Base-by-base conservation (phyloP, 495 filamentous ascomycete genomes). In the Penicillium bialowiezense region DNA sequence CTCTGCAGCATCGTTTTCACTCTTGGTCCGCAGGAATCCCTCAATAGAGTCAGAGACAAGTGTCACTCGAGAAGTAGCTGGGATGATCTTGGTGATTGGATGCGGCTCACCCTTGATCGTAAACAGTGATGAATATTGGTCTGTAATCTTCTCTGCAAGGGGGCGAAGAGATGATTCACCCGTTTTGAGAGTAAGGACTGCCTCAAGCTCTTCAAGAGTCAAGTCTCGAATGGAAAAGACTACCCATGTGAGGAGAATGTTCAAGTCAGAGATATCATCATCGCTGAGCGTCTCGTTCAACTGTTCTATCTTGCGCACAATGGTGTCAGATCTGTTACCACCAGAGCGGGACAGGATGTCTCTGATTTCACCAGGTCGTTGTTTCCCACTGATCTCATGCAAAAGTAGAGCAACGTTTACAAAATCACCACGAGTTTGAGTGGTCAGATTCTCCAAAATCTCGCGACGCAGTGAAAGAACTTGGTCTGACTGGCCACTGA, bases 211-310 rank as follows among this genome's bases (percentile, higher is more conserved):
- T 3, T 29, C 18, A 1, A 52, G 44, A 2, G 18, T 43, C 6
- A 46, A 43, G 1, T 26, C 18, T 7, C 41, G 31, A 5, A 7
- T 1, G 2, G 31, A 31, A 18, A 45, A 42, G 5, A 55, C n/a
- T 0, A 47, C 41, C 56, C 56, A 59, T 4, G 48, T 50, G 10
- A 59, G 44, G 10, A 59, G 17, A n/a, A 34, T 31, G 3, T 59
- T 59, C 7, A 59, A 33, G 20, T 59, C 56, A 7, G 52, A 49
- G 20, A 59, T 59, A 29, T 59, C 56, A 1, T 59, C 52, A 10
- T 55, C 56, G 18, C 36, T 55, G 1, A 59, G 48, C 5, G 48
- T 59, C 9, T 59, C 52, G 18, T 55, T 59, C 1, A 59, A 33
- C 3, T 15, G 24, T 5, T 59, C 44, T 1, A 59, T 55, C 37